These are phyloP conservation scores for Penicillium sp. DNA, from an alignment of 2,329 filamentous ascomycete species.

Conservation along the genomic window DNA sequence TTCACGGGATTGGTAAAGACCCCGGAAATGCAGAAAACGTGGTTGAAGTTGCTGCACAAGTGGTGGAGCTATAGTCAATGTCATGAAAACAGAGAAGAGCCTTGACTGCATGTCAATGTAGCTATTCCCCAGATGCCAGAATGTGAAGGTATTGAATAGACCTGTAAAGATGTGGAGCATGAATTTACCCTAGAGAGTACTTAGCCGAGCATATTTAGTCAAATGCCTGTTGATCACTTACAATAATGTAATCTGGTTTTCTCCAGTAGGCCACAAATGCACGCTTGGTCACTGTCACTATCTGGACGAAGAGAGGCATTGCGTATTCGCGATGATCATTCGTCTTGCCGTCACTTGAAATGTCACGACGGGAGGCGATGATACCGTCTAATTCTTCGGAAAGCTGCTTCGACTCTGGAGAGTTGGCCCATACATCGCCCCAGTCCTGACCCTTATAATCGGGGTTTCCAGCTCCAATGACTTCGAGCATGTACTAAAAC, in stretches of 20 bases:
- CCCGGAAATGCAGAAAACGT: slow-evolving; percentile 63
- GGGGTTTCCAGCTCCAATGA: slow-evolving; percentile 62
- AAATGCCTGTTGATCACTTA: slow-evolving; percentile 15
- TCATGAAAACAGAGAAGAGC: slow-evolving; percentile 75
- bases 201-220: neutral
- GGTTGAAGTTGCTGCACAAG: slow-evolving; percentile 77
- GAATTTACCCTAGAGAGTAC: slow-evolving; percentile 53
- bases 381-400: slow-evolving; percentile 55
- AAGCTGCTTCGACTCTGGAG: slow-evolving; percentile 49
- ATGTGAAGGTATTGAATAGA: slow-evolving; percentile 70
- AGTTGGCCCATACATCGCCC: slow-evolving; percentile 60
- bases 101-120: slow-evolving; percentile 66
- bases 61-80: slow-evolving; percentile 70
- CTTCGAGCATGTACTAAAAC: slow-evolving; percentile 75
- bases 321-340: slow-evolving; percentile 62
- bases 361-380: slow-evolving; percentile 46
- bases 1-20: slow-evolving; percentile 70
- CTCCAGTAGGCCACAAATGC: slow-evolving; percentile 65
- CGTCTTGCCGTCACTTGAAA: slow-evolving; percentile 40
- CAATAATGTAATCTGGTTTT: slow-evolving; percentile 58
- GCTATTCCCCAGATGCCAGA: slow-evolving; percentile 60
- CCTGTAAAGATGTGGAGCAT: slow-evolving; percentile 62
- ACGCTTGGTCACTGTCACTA: slow-evolving; percentile 55
- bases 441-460: slow-evolving; percentile 62
- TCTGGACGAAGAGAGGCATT: slow-evolving; percentile 57